Percentiles rank a stretch among this genome's conserved stretches.
Conservation (phyloP, 495 filamentous ascomycete species). For the Cryomyces antarcticus region DNA sequence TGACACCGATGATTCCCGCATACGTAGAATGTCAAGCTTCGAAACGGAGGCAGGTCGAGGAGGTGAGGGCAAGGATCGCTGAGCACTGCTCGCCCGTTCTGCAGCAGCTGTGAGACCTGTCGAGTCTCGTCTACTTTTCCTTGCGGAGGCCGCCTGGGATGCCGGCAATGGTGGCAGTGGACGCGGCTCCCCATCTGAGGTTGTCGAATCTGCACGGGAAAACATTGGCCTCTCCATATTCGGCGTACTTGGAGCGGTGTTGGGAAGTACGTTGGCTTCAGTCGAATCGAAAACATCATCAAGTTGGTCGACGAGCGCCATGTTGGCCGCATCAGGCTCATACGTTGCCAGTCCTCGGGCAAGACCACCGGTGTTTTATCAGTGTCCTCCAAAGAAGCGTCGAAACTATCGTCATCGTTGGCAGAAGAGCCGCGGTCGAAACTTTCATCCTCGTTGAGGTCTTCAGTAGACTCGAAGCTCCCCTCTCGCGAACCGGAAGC, state of each 20-base stretch:
- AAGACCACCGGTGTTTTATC: constrained; percentile 94
- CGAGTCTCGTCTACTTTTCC: constrained; percentile 10
- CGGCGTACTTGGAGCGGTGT: constrained; percentile 33
- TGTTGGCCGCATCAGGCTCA: constrained; percentile 36
- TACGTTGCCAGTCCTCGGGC: constrained; percentile 85
- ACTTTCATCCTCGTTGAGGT: constrained; percentile 48
- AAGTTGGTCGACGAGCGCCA: constrained; percentile 28
- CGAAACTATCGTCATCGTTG: constrained; percentile 75
- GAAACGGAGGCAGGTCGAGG: constrained; percentile 39
- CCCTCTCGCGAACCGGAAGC: constrained; percentile 74
- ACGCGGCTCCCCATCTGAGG: constrained; percentile 14
- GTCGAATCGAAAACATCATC: constrained; percentile 50
- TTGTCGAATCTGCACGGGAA: not conserved
- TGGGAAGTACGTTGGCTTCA: constrained; percentile 42
- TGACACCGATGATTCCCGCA: constrained; percentile 48
- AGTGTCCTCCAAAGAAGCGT: constrained; percentile 80
- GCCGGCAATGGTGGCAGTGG: constrained; percentile 19
- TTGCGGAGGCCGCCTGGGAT: constrained; percentile 2
- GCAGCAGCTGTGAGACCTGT: constrained; percentile 34
- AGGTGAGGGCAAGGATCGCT: constrained; percentile 43
- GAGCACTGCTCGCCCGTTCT: constrained; percentile 38
- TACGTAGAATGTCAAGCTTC: constrained; percentile 51
- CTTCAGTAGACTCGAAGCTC: constrained; percentile 63
- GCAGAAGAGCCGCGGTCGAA: constrained; percentile 47
- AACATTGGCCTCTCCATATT: constrained; percentile 1